phyloP scores from a whole-genome alignment of 169 alveolate genomes.

The Eimeria falciformis region DNA sequence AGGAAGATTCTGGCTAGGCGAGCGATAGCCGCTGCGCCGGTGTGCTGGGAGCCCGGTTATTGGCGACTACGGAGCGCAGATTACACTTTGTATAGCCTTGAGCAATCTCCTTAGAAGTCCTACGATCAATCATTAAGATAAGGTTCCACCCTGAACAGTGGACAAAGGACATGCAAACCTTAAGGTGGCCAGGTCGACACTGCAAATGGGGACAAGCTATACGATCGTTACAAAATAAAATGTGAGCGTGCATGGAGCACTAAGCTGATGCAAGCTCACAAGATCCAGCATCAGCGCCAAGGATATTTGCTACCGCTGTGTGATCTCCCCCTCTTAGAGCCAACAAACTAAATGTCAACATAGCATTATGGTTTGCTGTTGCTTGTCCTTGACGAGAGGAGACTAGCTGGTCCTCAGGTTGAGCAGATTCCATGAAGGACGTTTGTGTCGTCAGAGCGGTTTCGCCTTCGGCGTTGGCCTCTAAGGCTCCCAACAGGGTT shows the following conservation, averaged over 20 bases:
- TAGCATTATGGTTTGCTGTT: neutral
- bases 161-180: neutral
- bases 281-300: conserved; percentile 16
- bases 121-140: conserved; percentile 36
- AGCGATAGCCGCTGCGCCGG: too few relatives aligned
- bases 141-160: conserved; percentile 53
- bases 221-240: neutral
- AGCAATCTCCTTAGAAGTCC: conserved; percentile 5
- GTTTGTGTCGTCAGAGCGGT: neutral
- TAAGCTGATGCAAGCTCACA: conserved; percentile 3
- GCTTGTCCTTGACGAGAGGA: neutral
- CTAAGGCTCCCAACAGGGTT: conserved; percentile 33
- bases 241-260: neutral
- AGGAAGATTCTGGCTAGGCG: too few relatives aligned
- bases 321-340: conserved; percentile 16
- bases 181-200: neutral
- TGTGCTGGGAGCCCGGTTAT: too few relatives aligned
- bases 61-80: too few relatives aligned
- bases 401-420: neutral
- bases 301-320: conserved; percentile 29
- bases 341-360: neutral
- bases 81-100: conserved; percentile 7
- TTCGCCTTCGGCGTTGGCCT: conserved; percentile 34
- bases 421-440: conserved; percentile 2
- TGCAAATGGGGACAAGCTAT: neutral